phyloP scores from a whole-genome alignment of 2,329 filamentous ascomycete species.

The Mollisiaceae sp. region DNA sequence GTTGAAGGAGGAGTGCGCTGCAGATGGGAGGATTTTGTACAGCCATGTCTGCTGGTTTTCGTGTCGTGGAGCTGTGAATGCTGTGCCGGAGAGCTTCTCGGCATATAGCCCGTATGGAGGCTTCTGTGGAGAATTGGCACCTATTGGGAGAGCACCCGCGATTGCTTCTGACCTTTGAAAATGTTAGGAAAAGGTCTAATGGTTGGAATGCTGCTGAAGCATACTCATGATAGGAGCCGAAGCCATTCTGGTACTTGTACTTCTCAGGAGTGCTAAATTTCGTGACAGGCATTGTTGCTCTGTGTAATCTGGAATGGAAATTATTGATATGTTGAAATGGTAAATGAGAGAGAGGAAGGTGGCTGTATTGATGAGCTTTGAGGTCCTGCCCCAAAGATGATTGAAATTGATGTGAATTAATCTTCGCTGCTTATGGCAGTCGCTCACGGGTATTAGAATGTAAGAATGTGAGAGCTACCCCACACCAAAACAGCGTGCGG shows the following conservation, averaged over 20 bases:
- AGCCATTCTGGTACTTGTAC: slow-evolving; percentile 72
- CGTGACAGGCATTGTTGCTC: slow-evolving; percentile 63
- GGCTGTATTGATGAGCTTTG: background rate
- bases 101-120: slow-evolving; percentile 71
- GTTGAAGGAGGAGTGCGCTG: slow-evolving; percentile 55
- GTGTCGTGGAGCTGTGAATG: slow-evolving; percentile 60
- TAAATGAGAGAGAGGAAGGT: background rate
- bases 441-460: background rate
- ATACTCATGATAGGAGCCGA: slow-evolving; percentile 71
- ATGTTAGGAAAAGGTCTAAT: slow-evolving; percentile 18
- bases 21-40: slow-evolving; percentile 59
- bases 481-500: background rate
- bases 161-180: slow-evolving; percentile 64
- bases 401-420: background rate
- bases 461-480: background rate
- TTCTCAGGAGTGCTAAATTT: slow-evolving; percentile 67
- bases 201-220: slow-evolving; percentile 8
- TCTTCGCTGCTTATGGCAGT: background rate
- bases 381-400: background rate
- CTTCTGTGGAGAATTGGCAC: slow-evolving; percentile 72
- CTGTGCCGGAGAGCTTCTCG: slow-evolving; percentile 65
- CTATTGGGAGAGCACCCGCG: slow-evolving; percentile 66
- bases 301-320: background rate
- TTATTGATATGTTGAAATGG: background rate
- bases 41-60: slow-evolving; percentile 64